These are phyloP conservation scores for Penicillium desertorum DNA, from an alignment of 495 filamentous ascomycete genomes.

Conservation along the genomic window DNA sequence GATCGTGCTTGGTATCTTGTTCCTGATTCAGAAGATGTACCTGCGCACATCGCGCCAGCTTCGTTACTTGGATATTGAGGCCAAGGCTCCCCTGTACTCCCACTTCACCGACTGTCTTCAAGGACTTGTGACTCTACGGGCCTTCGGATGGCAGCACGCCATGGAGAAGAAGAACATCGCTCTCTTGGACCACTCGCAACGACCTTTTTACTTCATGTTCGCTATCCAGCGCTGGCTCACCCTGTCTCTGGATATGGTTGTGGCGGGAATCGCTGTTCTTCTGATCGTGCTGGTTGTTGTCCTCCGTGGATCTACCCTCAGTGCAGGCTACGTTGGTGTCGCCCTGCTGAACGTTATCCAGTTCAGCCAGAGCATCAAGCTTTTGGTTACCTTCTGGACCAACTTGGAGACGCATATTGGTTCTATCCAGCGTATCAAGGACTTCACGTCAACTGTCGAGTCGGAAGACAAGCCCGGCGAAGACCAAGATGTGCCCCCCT, in stretches of 20 bases:
- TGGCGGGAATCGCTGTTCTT: conserved; percentile 49
- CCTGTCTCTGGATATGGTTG: conserved; percentile 50
- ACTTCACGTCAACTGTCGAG: conserved; percentile 50
- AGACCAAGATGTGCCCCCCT: conserved; percentile 35
- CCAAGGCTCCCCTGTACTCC: conserved; percentile 59
- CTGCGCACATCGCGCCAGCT: conserved; percentile 64
- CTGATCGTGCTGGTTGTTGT: conserved; percentile 47
- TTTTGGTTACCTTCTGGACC: conserved; percentile 57
- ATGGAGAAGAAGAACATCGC: conserved; percentile 47
- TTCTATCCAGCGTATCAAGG: conserved; percentile 57
- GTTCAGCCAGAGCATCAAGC: conserved; percentile 52
- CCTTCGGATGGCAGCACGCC: conserved; percentile 55
- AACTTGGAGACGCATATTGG: conserved; percentile 58
- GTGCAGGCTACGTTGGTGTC: conserved; percentile 55
- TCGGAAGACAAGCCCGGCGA: conserved; percentile 50
- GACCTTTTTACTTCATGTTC: conserved; percentile 59
- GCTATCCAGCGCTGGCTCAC: conserved; percentile 55
- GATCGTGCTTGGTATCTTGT: conserved; percentile 47
- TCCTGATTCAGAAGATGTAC: conserved; percentile 59
- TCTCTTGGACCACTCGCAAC: conserved; percentile 58
- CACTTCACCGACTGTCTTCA: conserved; percentile 56
- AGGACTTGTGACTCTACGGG: conserved; percentile 53
- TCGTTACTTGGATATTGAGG: conserved; percentile 61
- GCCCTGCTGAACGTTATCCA: conserved; percentile 58
- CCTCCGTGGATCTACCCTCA: conserved; percentile 41